phyloP scores from a whole-genome alignment of 768 basidiomycete genomes.

The Austroboletus eburneus region DNA sequence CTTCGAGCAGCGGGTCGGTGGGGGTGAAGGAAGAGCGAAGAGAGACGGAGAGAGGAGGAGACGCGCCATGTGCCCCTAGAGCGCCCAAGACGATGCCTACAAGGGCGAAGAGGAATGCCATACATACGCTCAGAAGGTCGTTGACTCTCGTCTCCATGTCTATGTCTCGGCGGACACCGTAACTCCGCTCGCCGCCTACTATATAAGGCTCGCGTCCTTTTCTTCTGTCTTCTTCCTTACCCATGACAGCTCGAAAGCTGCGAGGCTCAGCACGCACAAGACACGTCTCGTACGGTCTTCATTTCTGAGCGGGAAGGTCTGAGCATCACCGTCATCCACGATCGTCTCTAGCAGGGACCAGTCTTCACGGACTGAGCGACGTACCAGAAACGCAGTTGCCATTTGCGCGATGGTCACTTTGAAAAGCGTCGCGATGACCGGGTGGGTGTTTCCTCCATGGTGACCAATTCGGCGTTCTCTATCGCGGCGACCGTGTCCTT shows the following conservation, averaged over 20 bases:
- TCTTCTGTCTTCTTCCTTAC: not conserved
- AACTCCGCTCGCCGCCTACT: constrained; percentile 13
- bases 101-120: constrained; percentile 16
- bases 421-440: constrained; percentile 27
- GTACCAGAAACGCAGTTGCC: constrained; percentile 29
- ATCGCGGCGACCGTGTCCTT: constrained; percentile 19
- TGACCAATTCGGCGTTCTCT: constrained; percentile 9
- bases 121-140: too few relatives aligned
- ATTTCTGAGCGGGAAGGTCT: constrained; percentile 34
- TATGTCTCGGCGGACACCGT: constrained; percentile 13
- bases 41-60: constrained; percentile 29
- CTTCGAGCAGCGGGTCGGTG: constrained; percentile 28
- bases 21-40: constrained; percentile 27
- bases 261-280: constrained; percentile 29
- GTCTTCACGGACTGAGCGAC: constrained; percentile 25
- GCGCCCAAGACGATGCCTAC: constrained; percentile 13
- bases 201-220: constrained; percentile 5
- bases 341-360: constrained; percentile 28
- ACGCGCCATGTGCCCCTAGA: constrained; percentile 17
- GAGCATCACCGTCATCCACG: constrained; percentile 27
- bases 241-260: constrained; percentile 28
- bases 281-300: constrained; percentile 13
- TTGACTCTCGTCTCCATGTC: not conserved
- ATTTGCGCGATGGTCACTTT: constrained; percentile 16
- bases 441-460: constrained; percentile 12